Base-by-base conservation (phyloP, 805 yeast species). In the Torulaspora microellipsoides region DNA sequence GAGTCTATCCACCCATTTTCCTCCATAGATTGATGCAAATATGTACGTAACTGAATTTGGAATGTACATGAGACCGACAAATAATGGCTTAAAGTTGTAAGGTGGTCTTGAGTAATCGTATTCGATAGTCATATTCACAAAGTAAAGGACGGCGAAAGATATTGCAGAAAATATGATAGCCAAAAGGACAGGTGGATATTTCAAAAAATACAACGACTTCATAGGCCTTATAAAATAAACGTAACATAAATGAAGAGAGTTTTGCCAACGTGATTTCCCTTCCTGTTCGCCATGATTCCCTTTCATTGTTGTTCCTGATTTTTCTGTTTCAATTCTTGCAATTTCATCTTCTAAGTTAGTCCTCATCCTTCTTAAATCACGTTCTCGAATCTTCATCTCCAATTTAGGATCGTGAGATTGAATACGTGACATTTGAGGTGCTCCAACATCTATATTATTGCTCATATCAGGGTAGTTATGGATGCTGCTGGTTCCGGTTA, bases 41-140 rank as follows among this genome's bases (percentile, higher is more conserved):
- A 87, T 64, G 57, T 86, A 87, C 0, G 90, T 77, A 20, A 85
- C 76, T 0, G 95, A 85, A 61, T 87, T 87, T 30, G 96, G 95
- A 28, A 87, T 79, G 66, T 85, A 87, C 43, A 85, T 72, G 23
- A 87, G 69, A 28, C 96, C 96, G 38, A 83, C 74, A 43, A 81
- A 71, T 38, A 85, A 64, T 0, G 85, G 65, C 28, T 70, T 66
- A 70, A 83, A 88, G 55, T 79, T 77, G 62, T 87, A 87, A 3
- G 96, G 96, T 0, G 67, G 62, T 15, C 73, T 56, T 0, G 85
- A 67, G 62, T 80, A 87, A 40, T 71, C 72, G 54, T 76, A 74
- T 36, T 90, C 73, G 34, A 88, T 68, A 3, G 91, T 73, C 76
- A 86, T 72, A 65, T 88, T 88, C 55, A 85, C 77, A 49, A 83